phyloP scores from a whole-genome alignment of 1,284 basidiomycete species.

The Microbotryum scabiosae region DNA sequence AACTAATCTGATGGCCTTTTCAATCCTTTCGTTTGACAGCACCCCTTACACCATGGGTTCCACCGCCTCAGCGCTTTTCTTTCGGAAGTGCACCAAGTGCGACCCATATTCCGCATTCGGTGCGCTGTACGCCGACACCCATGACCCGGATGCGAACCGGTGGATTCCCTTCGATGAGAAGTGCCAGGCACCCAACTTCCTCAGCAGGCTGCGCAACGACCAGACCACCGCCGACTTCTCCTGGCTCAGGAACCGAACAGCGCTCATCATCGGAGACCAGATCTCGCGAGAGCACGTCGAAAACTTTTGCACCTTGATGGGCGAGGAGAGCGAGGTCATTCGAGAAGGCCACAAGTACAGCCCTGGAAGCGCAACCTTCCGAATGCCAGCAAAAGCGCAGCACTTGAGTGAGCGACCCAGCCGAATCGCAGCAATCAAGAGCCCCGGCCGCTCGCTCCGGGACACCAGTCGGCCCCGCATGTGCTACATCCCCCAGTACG shows the following conservation, averaged over 20 bases:
- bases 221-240: slow-evolving; percentile 23
- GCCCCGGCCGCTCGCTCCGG: slow-evolving; percentile 16
- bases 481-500: slow-evolving; percentile 40
- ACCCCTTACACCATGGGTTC: too few species aligned
- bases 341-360: slow-evolving; percentile 35
- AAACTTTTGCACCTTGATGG: slow-evolving; percentile 40
- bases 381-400: slow-evolving; percentile 19
- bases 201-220: slow-evolving; percentile 14
- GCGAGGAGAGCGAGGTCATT: slow-evolving; percentile 36
- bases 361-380: slow-evolving; percentile 4
- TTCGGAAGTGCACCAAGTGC: slow-evolving; percentile 7
- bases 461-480: slow-evolving; percentile 40
- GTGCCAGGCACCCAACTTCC: slow-evolving; percentile 19
- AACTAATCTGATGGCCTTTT: too few species aligned
- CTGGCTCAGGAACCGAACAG: slow-evolving; percentile 40
- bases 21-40: too few species aligned
- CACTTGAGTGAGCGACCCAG: slow-evolving; percentile 20
- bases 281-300: slow-evolving; percentile 40
- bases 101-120: slow-evolving; percentile 32
- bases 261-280: slow-evolving; percentile 41
- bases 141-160: slow-evolving; percentile 31
- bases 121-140: slow-evolving; percentile 27
- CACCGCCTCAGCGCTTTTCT: too few species aligned
- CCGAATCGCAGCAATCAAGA: slow-evolving; percentile 9
- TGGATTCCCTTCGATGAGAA: slow-evolving; percentile 31